These are phyloP conservation scores for Larix kaempferi DNA, from an alignment of 75 land plant genomes.

Conservation along the genomic window DNA sequence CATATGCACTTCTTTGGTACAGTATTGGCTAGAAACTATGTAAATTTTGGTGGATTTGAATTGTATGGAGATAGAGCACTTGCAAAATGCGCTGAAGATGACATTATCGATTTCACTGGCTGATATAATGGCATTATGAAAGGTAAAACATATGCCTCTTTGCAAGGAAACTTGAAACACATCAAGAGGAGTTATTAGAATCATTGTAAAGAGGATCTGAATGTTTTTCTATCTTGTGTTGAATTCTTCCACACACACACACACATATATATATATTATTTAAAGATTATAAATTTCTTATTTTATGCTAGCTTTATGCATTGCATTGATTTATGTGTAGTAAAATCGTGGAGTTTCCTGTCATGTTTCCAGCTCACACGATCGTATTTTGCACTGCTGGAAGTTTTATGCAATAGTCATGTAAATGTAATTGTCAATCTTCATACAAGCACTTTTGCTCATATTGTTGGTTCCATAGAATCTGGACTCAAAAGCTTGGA, in stretches of 20 bases:
- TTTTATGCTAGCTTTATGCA: too few relatives aligned
- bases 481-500: constrained; percentile 83
- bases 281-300: too few relatives aligned
- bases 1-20: not conserved
- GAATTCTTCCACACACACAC: not conserved
- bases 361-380: constrained; percentile 56
- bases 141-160: constrained; percentile 34
- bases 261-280: not conserved
- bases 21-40: constrained; percentile 95
- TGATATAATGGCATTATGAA: constrained; percentile 77
- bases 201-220: not conserved
- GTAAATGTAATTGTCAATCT: constrained; percentile 65
- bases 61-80: constrained; percentile 96
- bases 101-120: constrained; percentile 78
- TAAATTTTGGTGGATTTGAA: constrained; percentile 98
- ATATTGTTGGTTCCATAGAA: constrained; percentile 86
- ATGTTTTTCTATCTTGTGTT: not conserved
- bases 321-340: not conserved
- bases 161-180: not conserved
- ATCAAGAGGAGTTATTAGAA: not conserved
- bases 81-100: constrained; percentile 85
- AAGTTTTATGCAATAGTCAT: constrained; percentile 81
- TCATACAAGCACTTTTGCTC: constrained; percentile 76
- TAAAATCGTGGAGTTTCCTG: not conserved
- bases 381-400: constrained; percentile 86